A percentile compares a stretch with the other conserved stretches of the same genome.
Evolutionary conservation across 2,329 filamentous ascomycete genomes (phyloP).

Genomic region (Botrytis galanthina): DNA sequence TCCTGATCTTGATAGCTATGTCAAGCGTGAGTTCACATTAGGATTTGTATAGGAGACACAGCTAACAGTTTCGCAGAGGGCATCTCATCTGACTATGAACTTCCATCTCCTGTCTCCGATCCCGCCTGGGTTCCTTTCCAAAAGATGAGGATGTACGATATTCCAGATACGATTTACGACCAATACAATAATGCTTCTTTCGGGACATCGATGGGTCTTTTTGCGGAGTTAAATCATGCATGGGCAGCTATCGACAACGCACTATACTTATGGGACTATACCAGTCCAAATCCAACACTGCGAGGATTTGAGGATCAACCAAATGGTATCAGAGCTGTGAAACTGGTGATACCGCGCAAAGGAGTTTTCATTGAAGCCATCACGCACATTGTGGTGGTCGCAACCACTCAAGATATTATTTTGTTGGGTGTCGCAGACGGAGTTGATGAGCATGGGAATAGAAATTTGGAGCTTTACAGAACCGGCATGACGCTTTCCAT

Average conservation of each 20-base stretch:
- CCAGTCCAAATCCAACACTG: conserved; percentile 82
- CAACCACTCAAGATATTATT: conserved; percentile 80
- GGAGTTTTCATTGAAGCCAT: conserved; percentile 87
- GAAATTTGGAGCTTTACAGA: conserved; percentile 76
- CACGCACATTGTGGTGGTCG: conserved; percentile 83
- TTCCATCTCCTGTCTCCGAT: conserved; percentile 56
- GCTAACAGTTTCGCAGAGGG: conserved; percentile 58
- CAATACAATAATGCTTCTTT: conserved; percentile 87
- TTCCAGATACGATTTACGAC: conserved; percentile 88
- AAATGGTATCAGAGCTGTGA: conserved; percentile 87
- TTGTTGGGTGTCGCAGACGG: conserved; percentile 79
- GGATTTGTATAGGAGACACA: conserved; percentile 31
- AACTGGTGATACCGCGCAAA: conserved; percentile 76
- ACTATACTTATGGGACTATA: conserved; percentile 97
- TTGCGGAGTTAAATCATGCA: conserved; percentile 90
- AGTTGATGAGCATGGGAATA: conserved; percentile 65
- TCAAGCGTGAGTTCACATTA: conserved; percentile 65
- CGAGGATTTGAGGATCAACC: conserved; percentile 89
- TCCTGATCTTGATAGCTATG: conserved; percentile 85
- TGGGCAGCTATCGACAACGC: conserved; percentile 96
- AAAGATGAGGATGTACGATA: conserved; percentile 79
- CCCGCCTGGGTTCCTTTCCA: conserved; percentile 86
- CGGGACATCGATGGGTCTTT: conserved; percentile 90
- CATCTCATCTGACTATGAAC: conserved; percentile 86
- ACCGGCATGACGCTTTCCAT: conserved; percentile 81